Evolutionary conservation across 176 grass and related monocot species (phyloP), one percentile per base, ranked within the genome.

Genomic region (Poa annua): DNA sequence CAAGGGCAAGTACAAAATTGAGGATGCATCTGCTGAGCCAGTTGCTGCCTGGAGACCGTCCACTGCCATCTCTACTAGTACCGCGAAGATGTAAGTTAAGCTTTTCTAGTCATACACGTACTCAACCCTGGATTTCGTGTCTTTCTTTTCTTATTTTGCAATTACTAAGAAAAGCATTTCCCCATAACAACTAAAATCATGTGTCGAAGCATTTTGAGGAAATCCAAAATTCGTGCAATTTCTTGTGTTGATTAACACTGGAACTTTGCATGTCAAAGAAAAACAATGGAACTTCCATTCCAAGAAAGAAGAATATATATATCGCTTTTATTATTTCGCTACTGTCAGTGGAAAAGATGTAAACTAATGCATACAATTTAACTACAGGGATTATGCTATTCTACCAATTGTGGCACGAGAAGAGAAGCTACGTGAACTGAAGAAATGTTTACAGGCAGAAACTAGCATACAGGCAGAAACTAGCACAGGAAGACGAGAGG

Each of bases 1-100:
- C 57, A 79, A 79, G 21, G 76, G 20, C 17, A 79, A 0, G 15
- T 79, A 79, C 24, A 79, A 77, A 35, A n/a, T 78, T 3, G 75
- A 61, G 0, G 55, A 62, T 25, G 2, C 10, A 24, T 22, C 7
- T 41, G 22, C 3, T 21, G 11, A 0, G 1, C 1, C 2, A 64
- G 1, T 4, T 16, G 8, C 0, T 0, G 24, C 75, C 16, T 79
- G 76, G 76, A 44, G 5, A 36, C n/a, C 39, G 20, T 32, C 56
- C 1, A 19, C 76, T 26, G 24, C 36, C 38, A 47, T 64, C 24
- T 64, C 38, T 20, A 60, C 21, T 5, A 12, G 7, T 0, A 8
- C 14, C 1, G 26, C 15, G 13, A 49, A 49, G n/a, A 16, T 49
- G 69, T 72, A 48, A 72, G 69, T 63, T 32, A 14, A 60, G 8